Conservation (phyloP, 208 protist genomes). For the Trypanosoma caninum region DNA sequence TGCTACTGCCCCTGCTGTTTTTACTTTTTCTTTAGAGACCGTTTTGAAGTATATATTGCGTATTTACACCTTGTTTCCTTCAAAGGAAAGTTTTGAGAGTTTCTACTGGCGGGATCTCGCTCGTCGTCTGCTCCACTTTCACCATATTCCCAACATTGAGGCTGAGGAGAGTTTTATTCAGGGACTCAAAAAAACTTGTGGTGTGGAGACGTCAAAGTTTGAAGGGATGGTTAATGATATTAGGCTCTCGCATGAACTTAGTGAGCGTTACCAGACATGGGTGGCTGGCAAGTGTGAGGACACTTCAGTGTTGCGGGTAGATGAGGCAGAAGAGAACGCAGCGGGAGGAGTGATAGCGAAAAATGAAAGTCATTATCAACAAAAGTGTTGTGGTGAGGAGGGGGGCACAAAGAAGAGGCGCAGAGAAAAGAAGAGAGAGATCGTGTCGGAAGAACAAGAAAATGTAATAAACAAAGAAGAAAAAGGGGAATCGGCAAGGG, state of each 20-base stretch:
- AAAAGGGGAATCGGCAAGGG: conserved; percentile 3
- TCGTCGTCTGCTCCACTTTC: conserved; percentile 88
- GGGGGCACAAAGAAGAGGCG: too few species aligned
- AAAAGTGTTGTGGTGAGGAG: too few species aligned
- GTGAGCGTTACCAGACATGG: conserved; percentile 43
- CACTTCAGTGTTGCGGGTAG: background rate
- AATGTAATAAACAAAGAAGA: background rate
- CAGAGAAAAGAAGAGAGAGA: too few species aligned
- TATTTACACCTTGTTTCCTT: conserved; percentile 89
- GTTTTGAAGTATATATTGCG: conserved; percentile 40
- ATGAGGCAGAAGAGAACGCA: too few species aligned
- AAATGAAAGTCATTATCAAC: too few species aligned
- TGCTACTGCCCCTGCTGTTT: background rate
- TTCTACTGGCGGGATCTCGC: conserved; percentile 95
- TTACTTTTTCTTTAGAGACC: background rate
- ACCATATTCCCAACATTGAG: conserved; percentile 66
- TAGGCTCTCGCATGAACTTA: conserved; percentile 31
- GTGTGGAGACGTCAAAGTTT: conserved; percentile 93
- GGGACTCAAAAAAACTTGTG: conserved; percentile 93
- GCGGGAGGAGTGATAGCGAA: too few species aligned
- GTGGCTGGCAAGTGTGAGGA: conserved; percentile 2
- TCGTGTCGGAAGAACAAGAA: conserved; percentile 5
- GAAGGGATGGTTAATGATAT: conserved; percentile 94
- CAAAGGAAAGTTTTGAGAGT: conserved; percentile 95
- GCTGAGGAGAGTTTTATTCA: conserved; percentile 91